Conservation (phyloP, 805 yeast genomes). For the Starmerella cellae region DNA sequence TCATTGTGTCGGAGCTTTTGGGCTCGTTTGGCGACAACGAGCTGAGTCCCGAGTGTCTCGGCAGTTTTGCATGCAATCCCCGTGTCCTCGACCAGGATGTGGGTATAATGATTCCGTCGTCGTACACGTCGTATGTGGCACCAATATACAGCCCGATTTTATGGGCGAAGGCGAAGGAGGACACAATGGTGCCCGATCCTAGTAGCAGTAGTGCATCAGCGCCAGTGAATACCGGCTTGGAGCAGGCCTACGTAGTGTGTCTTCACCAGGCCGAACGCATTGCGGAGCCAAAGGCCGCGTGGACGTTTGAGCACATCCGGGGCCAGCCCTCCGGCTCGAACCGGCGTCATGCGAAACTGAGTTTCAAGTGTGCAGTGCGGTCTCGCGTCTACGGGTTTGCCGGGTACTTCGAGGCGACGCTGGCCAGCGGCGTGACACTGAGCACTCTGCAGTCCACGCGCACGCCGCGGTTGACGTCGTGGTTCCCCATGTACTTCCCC, state of each 20-base stretch:
- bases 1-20: slow-evolving; percentile 66
- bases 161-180: slow-evolving; percentile 22
- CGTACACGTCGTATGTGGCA: slow-evolving; percentile 45
- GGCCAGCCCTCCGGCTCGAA: neutral
- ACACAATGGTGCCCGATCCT: neutral
- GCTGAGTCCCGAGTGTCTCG: slow-evolving; percentile 68
- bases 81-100: slow-evolving; percentile 26
- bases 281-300: slow-evolving; percentile 37
- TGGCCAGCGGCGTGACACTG: slow-evolving; percentile 47
- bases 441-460: slow-evolving; percentile 37
- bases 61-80: slow-evolving; percentile 28
- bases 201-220: neutral
- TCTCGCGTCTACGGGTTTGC: slow-evolving; percentile 58
- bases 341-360: slow-evolving; percentile 24
- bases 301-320: slow-evolving; percentile 43
- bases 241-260: slow-evolving; percentile 36
- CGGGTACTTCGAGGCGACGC: slow-evolving; percentile 59
- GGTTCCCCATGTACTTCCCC: slow-evolving; percentile 62
- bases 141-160: slow-evolving; percentile 54
- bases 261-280: slow-evolving; percentile 32
- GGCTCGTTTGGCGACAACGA: slow-evolving; percentile 94
- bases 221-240: slow-evolving; percentile 11
- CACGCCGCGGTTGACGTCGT: slow-evolving; percentile 39
- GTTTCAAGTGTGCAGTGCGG: slow-evolving; percentile 36
- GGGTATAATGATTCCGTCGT: slow-evolving; percentile 51